Conservation (phyloP, 768 basidiomycete species). For the Guyanaporus albipodus region DNA sequence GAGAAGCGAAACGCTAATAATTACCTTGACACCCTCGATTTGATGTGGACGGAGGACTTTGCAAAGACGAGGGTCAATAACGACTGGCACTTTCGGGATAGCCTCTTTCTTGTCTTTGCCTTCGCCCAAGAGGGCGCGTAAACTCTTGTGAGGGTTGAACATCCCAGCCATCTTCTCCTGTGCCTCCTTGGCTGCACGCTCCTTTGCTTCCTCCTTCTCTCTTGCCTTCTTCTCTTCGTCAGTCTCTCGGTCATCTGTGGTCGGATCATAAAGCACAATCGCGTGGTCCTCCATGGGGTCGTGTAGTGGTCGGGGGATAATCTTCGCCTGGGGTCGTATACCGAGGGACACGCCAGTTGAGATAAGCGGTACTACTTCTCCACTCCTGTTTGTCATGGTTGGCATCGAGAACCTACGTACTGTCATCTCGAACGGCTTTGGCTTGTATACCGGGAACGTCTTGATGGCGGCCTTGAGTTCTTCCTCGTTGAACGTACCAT, state of each 20-base stretch:
- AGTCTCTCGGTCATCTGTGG: slow-evolving; percentile 87
- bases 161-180: slow-evolving; percentile 66
- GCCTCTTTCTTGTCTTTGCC: slow-evolving; percentile 62
- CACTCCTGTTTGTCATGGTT: slow-evolving; percentile 67
- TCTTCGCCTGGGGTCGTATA: slow-evolving; percentile 70
- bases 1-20: slow-evolving; percentile 1
- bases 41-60: slow-evolving; percentile 97
- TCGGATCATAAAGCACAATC: slow-evolving; percentile 95
- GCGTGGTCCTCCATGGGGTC: slow-evolving; percentile 98
- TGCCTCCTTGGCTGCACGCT: slow-evolving; percentile 58
- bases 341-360: slow-evolving; percentile 77
- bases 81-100: slow-evolving; percentile 84
- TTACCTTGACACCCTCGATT: slow-evolving; percentile 94
- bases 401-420: slow-evolving; percentile 80
- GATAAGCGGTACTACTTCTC: slow-evolving; percentile 51
- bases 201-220: slow-evolving; percentile 68
- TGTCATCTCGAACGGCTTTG: slow-evolving; percentile 65
- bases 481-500: slow-evolving; percentile 59
- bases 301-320: slow-evolving; percentile 89
- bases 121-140: slow-evolving; percentile 74
- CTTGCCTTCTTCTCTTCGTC: slow-evolving; percentile 78
- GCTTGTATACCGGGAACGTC: slow-evolving; percentile 75
- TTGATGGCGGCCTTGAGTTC: slow-evolving; percentile 59
- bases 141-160: slow-evolving; percentile 90
- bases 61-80: slow-evolving; percentile 84